Conservation (phyloP, 2,329 filamentous ascomycete genomes). For the Lachnellula subtilissima region DNA sequence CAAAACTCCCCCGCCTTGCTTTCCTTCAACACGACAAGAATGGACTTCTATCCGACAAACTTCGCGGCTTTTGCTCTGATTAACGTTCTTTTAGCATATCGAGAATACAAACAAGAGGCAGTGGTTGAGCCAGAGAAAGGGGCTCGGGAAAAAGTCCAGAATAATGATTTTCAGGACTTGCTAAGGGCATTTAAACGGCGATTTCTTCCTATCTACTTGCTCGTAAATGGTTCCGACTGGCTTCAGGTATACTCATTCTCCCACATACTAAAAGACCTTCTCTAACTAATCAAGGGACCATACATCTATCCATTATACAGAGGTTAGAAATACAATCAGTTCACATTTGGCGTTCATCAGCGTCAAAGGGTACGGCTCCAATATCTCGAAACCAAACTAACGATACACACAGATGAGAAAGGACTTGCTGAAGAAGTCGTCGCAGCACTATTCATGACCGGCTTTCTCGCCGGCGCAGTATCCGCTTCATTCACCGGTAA, state of each 20-base stretch:
- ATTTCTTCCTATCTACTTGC: constrained; percentile 40
- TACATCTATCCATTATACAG: constrained; percentile 29
- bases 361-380: background rate
- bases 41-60: constrained; percentile 21
- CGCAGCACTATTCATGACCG: constrained; percentile 22
- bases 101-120: constrained; percentile 5
- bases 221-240: constrained; percentile 47
- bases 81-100: constrained; percentile 8
- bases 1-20: background rate
- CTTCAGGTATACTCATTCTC: constrained; percentile 35
- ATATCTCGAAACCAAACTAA: background rate
- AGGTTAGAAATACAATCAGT: constrained; percentile 8
- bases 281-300: constrained; percentile 14
- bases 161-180: constrained; percentile 2
- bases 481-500: constrained; percentile 24
- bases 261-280: background rate
- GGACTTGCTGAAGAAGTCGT: constrained; percentile 22
- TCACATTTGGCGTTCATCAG: background rate
- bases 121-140: background rate
- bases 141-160: background rate
- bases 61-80: constrained; percentile 15
- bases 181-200: constrained; percentile 20
- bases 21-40: constrained; percentile 1
- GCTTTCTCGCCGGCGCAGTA: constrained; percentile 23
- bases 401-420: constrained; percentile 18